phyloP scores from a whole-genome alignment of 1,284 basidiomycete species.

The Sporisorium reilianum region DNA sequence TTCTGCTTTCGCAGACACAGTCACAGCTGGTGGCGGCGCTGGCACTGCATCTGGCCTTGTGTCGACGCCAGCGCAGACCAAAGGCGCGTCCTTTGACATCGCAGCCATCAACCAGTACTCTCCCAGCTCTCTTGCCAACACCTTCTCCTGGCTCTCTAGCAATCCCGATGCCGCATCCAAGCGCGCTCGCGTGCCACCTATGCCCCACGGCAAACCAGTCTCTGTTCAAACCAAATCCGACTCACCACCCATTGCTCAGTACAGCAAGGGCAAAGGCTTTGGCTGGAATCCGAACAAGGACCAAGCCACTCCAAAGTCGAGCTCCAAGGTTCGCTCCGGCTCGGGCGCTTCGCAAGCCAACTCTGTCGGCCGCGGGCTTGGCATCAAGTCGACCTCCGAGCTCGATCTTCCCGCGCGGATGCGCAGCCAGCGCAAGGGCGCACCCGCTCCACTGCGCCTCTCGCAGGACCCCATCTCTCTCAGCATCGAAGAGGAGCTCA shows the following conservation, averaged over 20 bases:
- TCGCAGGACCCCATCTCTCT: slow-evolving; percentile 44
- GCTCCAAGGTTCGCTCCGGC: slow-evolving; percentile 17
- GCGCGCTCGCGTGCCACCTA: slow-evolving; percentile 13
- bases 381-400: slow-evolving; percentile 35
- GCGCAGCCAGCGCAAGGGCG: slow-evolving; percentile 42
- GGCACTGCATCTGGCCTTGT: slow-evolving; percentile 13
- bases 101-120: slow-evolving; percentile 34
- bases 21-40: background rate
- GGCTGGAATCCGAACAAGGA: slow-evolving; percentile 40
- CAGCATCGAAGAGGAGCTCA: slow-evolving; percentile 42
- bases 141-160: slow-evolving; percentile 39
- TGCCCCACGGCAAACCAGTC: slow-evolving; percentile 4
- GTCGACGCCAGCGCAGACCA: slow-evolving; percentile 11
- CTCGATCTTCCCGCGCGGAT: slow-evolving; percentile 46
- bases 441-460: slow-evolving; percentile 32
- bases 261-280: slow-evolving; percentile 47
- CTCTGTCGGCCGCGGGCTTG: slow-evolving; percentile 23
- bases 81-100: slow-evolving; percentile 22
- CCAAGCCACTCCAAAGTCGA: slow-evolving; percentile 18
- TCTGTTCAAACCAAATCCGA: slow-evolving; percentile 10
- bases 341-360: slow-evolving; percentile 10
- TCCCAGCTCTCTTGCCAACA: slow-evolving; percentile 31
- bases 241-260: slow-evolving; percentile 36
- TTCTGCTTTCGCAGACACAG: slow-evolving; percentile 9
- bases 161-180: slow-evolving; percentile 15